Evolutionary conservation across 441 rosid genomes (phyloP), one percentile per base, ranked within the genome.

Genomic region (Adansonia grandidieri): DNA sequence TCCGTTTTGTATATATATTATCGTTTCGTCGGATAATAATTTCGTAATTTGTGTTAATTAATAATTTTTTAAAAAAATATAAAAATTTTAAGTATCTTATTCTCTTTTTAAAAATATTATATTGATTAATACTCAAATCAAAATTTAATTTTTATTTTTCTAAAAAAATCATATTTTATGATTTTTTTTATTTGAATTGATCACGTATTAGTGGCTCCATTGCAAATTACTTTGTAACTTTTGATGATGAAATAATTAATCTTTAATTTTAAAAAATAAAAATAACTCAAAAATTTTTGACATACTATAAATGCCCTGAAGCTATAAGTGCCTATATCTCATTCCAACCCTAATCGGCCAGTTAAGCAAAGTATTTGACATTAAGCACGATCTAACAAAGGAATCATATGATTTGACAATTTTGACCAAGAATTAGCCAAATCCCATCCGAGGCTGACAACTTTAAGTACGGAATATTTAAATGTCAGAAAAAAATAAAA

Each of bases 181-280:
- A 1, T 15, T 54, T 54, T 15, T 54, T 1, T n/a, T 9, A 54
- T 54, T 54, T 54, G 9, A 54, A 54, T 54, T 6, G 19, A 54
- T n/a, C 6, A 54, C 0, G 6, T 5, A 42, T 42, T 42, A 42
- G 6, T 42, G 45, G 58, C 58, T 54, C 2, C 58, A n/a, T 54
- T 54, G 58, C 58, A 54, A 54, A 54, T 54, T 54, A 54, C 58
- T 54, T 54, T n/a, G 58, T n/a, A 17, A 54, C 19, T 54, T 54
- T 54, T 54, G 8, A 54, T 54, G 20, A 5, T 42, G 45, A 42
- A 6, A 42, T 42, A 42, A 42, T 42, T 42, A 42, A 5, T 6
- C 6, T 8, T 6, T 42, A 42, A 5, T 42, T 42, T 42, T 5
- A 42, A 42, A 42, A 42, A 42, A 42, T 0, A 42, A 42, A 42